Conservation (phyloP, 169 alveolate species). For the Plasmodium gallinaceum region DNA sequence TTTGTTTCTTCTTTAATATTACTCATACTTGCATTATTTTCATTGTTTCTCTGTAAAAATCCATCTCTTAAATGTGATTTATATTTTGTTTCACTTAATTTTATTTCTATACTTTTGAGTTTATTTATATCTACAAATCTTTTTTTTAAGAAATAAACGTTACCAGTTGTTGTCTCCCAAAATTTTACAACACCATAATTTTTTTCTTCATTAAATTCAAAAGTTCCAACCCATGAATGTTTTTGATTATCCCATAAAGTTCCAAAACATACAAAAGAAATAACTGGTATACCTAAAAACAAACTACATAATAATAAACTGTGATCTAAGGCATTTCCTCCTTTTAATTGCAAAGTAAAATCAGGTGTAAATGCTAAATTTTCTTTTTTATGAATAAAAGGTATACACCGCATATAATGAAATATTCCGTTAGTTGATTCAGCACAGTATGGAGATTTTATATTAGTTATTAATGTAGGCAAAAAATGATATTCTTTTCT, state of each 20-base stretch:
- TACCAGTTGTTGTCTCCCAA: slow-evolving; percentile 88
- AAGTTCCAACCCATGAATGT: slow-evolving; percentile 87
- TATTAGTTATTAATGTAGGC: slow-evolving; percentile 75
- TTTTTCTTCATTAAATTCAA: slow-evolving; percentile 73
- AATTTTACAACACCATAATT: slow-evolving; percentile 79
- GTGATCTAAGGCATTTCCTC: slow-evolving; percentile 89
- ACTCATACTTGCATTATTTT: slow-evolving; percentile 14
- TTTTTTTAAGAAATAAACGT: slow-evolving; percentile 78
- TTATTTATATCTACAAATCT: slow-evolving; percentile 65
- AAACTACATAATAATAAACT: slow-evolving; percentile 83
- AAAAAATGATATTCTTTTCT: slow-evolving; percentile 78
- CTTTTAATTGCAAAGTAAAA: slow-evolving; percentile 84
- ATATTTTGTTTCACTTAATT: slow-evolving; percentile 55
- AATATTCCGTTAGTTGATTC: slow-evolving; percentile 78
- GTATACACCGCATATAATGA: slow-evolving; percentile 80
- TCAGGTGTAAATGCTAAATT: slow-evolving; percentile 83
- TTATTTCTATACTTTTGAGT: slow-evolving; percentile 43
- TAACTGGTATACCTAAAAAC: slow-evolving; percentile 83
- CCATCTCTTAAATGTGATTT: slow-evolving; percentile 57
- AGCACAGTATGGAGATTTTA: slow-evolving; percentile 77
- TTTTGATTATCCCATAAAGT: slow-evolving; percentile 80
- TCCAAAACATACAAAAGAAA: slow-evolving; percentile 87
- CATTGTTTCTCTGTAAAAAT: slow-evolving; percentile 16
- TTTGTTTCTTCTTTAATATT: slow-evolving; percentile 67
- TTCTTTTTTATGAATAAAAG: slow-evolving; percentile 78